A percentile compares a stretch with the other conserved stretches of the same genome.
Conservation (phyloP, 805 yeast species). For the Candida wancherniae region DNA sequence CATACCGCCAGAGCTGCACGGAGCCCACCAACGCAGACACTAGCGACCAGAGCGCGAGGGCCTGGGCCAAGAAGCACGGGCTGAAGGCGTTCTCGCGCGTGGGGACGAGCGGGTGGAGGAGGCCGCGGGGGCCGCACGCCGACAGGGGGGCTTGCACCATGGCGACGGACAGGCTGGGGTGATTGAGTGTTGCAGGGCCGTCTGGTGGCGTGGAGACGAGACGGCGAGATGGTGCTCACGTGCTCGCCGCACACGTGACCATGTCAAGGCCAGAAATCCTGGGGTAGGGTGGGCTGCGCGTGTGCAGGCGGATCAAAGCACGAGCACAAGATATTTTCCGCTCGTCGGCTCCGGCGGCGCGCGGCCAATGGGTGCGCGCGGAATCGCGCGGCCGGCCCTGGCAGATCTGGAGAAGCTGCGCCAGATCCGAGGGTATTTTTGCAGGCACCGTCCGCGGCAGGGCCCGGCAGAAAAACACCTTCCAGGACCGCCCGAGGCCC, state of each 20-base stretch:
- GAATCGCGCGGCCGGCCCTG: slow-evolving; percentile 21
- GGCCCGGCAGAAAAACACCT: neutral
- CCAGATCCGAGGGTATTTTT: slow-evolving; percentile 8
- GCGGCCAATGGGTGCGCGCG: slow-evolving; percentile 17
- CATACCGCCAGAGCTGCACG: slow-evolving; percentile 1
- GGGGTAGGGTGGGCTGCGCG: no score
- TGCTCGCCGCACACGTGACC: no score
- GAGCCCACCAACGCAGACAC: slow-evolving; percentile 5
- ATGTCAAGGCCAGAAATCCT: no score
- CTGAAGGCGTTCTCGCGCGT: slow-evolving; percentile 29
- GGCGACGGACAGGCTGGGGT: no score
- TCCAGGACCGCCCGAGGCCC: neutral
- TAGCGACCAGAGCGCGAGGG: slow-evolving; percentile 10
- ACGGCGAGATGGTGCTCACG: no score
- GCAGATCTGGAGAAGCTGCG: slow-evolving; percentile 19
- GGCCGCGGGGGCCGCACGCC: slow-evolving; percentile 15
- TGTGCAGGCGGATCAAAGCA: no score
- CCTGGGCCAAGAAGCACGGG: slow-evolving; percentile 27
- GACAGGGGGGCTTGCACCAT: slow-evolving; percentile 14
- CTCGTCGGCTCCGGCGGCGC: slow-evolving; percentile 20
- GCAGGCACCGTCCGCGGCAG: no score
- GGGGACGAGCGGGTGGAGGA: slow-evolving; percentile 21
- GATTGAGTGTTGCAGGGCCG: no score
- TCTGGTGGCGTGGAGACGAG: no score
- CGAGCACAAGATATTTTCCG: no score